These are phyloP conservation scores for Knoxdaviesia capensis DNA, from an alignment of 2,329 filamentous ascomycete genomes.

Conservation along the genomic window DNA sequence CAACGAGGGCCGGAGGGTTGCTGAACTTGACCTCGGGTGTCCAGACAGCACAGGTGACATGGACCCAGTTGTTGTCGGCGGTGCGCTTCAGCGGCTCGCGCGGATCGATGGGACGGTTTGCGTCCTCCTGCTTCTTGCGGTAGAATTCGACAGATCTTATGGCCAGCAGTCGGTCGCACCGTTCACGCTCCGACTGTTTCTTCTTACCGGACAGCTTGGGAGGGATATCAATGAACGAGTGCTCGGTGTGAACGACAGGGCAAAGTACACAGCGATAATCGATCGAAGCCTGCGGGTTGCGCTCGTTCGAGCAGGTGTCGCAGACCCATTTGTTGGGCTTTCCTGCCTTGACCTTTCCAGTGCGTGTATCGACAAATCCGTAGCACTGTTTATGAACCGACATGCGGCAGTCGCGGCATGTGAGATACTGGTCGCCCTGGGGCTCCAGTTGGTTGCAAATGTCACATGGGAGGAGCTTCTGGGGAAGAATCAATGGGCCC, in stretches of 20 bases:
- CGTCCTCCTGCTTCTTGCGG: constrained; percentile 61
- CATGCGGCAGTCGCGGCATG: constrained; percentile 74
- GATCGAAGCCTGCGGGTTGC: constrained; percentile 79
- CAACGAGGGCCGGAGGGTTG: constrained; percentile 59
- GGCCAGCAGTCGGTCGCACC: constrained; percentile 65
- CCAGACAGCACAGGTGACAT: constrained; percentile 84
- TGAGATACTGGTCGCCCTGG: constrained; percentile 48
- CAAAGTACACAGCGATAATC: constrained; percentile 89
- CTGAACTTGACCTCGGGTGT: constrained; percentile 86
- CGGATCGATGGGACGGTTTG: constrained; percentile 64
- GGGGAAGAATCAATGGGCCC: constrained; percentile 24
- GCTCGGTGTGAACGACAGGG: constrained; percentile 59
- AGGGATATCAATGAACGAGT: constrained; percentile 67
- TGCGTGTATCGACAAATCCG: constrained; percentile 54
- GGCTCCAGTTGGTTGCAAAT: constrained; percentile 62
- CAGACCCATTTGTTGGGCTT: constrained; percentile 67
- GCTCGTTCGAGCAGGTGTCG: constrained; percentile 90
- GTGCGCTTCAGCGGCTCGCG: constrained; percentile 86
- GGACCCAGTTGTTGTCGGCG: constrained; percentile 94
- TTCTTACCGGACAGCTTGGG: constrained; percentile 30
- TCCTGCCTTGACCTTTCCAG: constrained; percentile 7
- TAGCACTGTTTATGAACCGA: constrained; percentile 88
- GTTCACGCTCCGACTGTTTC: constrained; percentile 85
- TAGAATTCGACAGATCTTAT: constrained; percentile 66
- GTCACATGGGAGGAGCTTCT: constrained; percentile 67